Conservation (phyloP, 2,329 filamentous ascomycete species). For the Fusarium pseudograminearum region DNA sequence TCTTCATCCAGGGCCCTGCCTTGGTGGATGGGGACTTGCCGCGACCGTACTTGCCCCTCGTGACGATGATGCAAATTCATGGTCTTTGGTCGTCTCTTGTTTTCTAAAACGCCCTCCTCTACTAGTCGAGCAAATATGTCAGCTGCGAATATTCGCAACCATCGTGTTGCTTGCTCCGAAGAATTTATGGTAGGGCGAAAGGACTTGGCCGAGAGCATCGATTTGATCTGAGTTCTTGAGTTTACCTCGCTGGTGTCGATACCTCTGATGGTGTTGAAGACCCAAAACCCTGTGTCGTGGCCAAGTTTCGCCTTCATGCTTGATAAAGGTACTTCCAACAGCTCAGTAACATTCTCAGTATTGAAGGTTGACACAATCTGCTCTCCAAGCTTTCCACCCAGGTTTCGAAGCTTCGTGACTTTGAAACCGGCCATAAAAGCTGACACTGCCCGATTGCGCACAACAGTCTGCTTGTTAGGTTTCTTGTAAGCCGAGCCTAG, state of each 20-base stretch:
- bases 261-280: conserved; percentile 86
- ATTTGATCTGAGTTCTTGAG: conserved; percentile 91
- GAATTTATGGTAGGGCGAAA: conserved; percentile 87
- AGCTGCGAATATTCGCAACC: conserved; percentile 90
- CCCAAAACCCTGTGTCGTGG: conserved; percentile 86
- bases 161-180: conserved; percentile 81
- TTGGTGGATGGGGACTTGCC: conserved; percentile 79
- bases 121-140: conserved; percentile 92
- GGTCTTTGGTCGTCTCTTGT: conserved; percentile 86
- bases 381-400: conserved; percentile 95
- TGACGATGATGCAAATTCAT: conserved; percentile 87
- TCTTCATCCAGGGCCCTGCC: conserved; percentile 80
- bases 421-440: conserved; percentile 87
- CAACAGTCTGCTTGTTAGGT: conserved; percentile 93
- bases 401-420: conserved; percentile 92
- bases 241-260: conserved; percentile 91
- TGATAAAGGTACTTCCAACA: conserved; percentile 78
- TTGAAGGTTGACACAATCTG: conserved; percentile 84
- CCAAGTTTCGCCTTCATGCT: conserved; percentile 82
- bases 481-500: conserved; percentile 92
- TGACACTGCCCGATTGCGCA: conserved; percentile 84
- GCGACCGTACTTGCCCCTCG: conserved; percentile 78
- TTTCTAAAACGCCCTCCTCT: conserved; percentile 89
- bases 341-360: conserved; percentile 81
- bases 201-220: conserved; percentile 96